These are phyloP conservation scores for Chlamydomonas eustigma DNA, from an alignment of 139 green algal genomes.

Conservation along the genomic window DNA sequence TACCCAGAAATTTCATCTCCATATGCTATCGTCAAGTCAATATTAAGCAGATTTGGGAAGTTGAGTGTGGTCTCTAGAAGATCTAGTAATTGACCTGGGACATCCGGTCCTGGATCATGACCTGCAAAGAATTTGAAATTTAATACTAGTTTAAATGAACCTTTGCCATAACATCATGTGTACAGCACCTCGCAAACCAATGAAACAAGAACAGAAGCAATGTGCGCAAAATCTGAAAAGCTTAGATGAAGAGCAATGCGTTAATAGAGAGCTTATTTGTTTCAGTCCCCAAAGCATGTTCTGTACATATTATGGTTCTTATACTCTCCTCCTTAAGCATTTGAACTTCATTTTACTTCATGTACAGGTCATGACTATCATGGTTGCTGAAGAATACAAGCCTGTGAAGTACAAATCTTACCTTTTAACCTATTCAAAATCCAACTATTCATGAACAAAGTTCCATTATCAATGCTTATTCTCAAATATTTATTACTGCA, in stretches of 20 bases:
- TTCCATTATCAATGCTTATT: background rate
- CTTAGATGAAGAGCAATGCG: background rate
- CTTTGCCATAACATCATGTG: background rate
- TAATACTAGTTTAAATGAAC: background rate
- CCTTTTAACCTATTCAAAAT: background rate
- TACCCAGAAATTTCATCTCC: background rate
- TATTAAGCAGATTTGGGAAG: slow-evolving; percentile 8
- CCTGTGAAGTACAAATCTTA: too few species aligned
- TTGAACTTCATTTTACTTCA: background rate
- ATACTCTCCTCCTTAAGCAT: too few species aligned
- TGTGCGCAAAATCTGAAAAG: too few species aligned
- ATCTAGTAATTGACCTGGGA: background rate
- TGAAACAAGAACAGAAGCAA: too few species aligned
- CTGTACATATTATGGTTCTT: too few species aligned
- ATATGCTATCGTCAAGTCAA: slow-evolving; percentile 4
- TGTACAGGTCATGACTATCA: background rate
- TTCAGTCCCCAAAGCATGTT: background rate
- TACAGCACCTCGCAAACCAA: too few species aligned
- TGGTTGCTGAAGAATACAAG: background rate
- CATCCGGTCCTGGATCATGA: background rate
- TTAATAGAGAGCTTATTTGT: background rate
- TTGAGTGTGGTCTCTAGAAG: slow-evolving; percentile 4
- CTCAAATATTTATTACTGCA: slow-evolving; percentile 2
- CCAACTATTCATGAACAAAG: background rate
- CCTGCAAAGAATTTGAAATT: background rate